phyloP scores from a whole-genome alignment of 768 basidiomycete genomes.

The Macrocybe gigantea region DNA sequence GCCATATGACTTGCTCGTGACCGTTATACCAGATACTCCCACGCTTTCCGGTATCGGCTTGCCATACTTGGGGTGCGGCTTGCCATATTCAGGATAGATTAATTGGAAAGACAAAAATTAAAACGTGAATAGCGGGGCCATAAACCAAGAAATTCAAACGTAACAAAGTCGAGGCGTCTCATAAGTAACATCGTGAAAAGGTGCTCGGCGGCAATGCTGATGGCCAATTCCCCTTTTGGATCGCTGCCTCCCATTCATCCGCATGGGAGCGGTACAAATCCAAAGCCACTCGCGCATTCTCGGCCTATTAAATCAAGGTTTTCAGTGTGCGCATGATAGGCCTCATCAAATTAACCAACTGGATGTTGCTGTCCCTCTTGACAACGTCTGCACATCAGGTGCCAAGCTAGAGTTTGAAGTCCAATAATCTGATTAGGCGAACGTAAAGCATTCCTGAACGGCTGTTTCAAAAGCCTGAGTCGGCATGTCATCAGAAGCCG shows the following conservation, averaged over 20 bases:
- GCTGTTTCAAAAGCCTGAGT: constrained; percentile 27
- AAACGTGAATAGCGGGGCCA: background rate
- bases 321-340: constrained; percentile 3
- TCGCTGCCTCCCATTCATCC: constrained; percentile 59
- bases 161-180: constrained; percentile 10
- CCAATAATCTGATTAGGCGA: constrained; percentile 65
- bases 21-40: background rate
- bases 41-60: background rate
- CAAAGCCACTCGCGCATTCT: constrained; percentile 64
- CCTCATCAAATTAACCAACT: constrained; percentile 37
- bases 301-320: constrained; percentile 41
- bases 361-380: constrained; percentile 69
- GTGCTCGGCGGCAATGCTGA: constrained; percentile 70
- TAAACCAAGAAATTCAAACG: background rate
- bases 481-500: constrained; percentile 4
- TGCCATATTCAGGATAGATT: background rate
- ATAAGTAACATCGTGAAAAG: constrained; percentile 77
- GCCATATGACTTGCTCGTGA: background rate
- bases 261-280: constrained; percentile 54
- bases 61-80: constrained; percentile 4
- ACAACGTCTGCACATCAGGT: constrained; percentile 73
- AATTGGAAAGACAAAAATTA: constrained; percentile 3
- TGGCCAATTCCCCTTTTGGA: constrained; percentile 65
- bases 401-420: constrained; percentile 76
- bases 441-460: constrained; percentile 68